These are phyloP conservation scores for Aspergillus thermomutatus DNA, from an alignment of 2,329 filamentous ascomycete genomes.

Conservation along the genomic window DNA sequence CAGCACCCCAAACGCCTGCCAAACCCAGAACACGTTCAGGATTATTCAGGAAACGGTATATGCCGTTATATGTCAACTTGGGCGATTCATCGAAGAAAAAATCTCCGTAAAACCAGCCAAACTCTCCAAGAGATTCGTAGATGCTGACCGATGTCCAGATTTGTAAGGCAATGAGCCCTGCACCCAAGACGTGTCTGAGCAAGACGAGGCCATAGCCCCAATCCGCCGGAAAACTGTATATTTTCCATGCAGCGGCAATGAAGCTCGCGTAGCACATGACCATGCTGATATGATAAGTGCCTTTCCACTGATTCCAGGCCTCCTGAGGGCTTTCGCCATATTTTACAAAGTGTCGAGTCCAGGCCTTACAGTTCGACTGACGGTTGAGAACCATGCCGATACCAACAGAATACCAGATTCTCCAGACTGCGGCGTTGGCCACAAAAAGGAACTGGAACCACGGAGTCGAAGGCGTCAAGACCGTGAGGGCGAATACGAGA, in stretches of 20 bases:
- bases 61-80: slow-evolving; percentile 92
- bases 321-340: slow-evolving; percentile 87
- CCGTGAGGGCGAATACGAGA: slow-evolving; percentile 70
- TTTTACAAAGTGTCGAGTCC: slow-evolving; percentile 97
- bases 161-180: slow-evolving; percentile 77
- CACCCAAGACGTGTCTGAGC: slow-evolving; percentile 81
- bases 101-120: slow-evolving; percentile 98
- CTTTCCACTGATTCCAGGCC: slow-evolving; percentile 98
- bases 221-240: slow-evolving; percentile 82
- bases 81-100: slow-evolving; percentile 92
- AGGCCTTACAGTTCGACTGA: slow-evolving; percentile 87
- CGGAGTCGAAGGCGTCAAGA: slow-evolving; percentile 73
- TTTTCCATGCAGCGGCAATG: slow-evolving; percentile 89
- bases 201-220: slow-evolving; percentile 85
- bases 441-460: slow-evolving; percentile 77
- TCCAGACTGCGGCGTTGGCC: slow-evolving; percentile 74
- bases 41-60: slow-evolving; percentile 97
- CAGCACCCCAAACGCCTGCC: slow-evolving; percentile 92
- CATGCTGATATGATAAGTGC: slow-evolving; percentile 89
- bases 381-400: slow-evolving; percentile 79
- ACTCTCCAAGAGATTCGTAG: slow-evolving; percentile 93
- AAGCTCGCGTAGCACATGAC: slow-evolving; percentile 86
- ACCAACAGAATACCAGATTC: slow-evolving; percentile 87
- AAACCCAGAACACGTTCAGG: slow-evolving; percentile 91
- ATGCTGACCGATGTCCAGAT: slow-evolving; percentile 91